These are phyloP conservation scores for Phaeosphaeriaceae sp. DNA, from an alignment of 2,329 filamentous ascomycete species.

Conservation along the genomic window DNA sequence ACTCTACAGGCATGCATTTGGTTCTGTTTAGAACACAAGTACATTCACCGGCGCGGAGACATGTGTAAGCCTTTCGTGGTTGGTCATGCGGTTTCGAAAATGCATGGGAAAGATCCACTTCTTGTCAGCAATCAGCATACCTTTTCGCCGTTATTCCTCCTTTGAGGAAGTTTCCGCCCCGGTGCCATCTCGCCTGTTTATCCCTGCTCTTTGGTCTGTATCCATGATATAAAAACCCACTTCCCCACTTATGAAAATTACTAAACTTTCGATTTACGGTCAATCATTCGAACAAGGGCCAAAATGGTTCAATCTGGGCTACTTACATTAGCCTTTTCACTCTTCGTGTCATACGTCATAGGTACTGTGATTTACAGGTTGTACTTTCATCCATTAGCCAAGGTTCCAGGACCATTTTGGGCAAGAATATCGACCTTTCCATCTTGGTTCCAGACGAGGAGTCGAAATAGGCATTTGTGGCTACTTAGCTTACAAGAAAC, in stretches of 20 bases:
- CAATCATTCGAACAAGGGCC: not conserved
- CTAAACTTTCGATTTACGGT: too few species aligned
- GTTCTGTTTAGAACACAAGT: too few species aligned
- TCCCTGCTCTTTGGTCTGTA: not conserved
- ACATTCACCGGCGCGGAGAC: too few species aligned
- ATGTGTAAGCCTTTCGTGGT: too few species aligned
- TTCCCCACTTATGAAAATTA: not conserved
- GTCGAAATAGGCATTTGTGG: conserved; percentile 73
- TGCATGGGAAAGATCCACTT: too few species aligned
- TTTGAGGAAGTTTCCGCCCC: too few species aligned
- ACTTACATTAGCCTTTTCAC: not conserved
- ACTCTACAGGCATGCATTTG: too few species aligned
- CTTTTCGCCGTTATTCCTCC: too few species aligned
- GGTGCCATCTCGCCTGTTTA: too few species aligned
- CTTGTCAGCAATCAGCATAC: too few species aligned
- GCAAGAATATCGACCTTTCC: conserved; percentile 27
- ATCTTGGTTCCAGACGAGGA: conserved; percentile 68
- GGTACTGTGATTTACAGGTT: conserved; percentile 19
- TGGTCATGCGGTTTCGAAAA: too few species aligned
- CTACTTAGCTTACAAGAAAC: conserved; percentile 72
- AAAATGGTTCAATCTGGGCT: not conserved
- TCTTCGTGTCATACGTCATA: conserved; percentile 2
- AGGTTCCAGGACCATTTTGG: conserved; percentile 32
- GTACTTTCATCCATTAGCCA: conserved; percentile 30
- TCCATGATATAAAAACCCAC: not conserved